Conservation (phyloP, 2,329 filamentous ascomycete genomes). For the Botrytis galanthina region DNA sequence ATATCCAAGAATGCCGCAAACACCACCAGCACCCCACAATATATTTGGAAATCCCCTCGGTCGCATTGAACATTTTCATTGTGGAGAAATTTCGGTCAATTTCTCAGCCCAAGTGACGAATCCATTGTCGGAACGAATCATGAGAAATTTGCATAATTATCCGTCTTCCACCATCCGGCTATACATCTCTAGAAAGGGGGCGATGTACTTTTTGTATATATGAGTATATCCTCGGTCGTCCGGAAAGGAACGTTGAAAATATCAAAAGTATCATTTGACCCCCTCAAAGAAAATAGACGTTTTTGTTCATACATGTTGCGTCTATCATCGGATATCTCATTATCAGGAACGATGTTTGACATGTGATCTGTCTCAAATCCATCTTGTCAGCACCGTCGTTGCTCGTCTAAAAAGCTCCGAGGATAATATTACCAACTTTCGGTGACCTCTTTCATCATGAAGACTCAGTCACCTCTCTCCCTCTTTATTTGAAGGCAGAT, state of each 20-base stretch:
- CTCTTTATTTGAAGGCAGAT: background rate
- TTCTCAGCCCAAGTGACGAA: background rate
- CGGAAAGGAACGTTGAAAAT: constrained; percentile 2
- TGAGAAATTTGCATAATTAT: background rate
- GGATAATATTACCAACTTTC: background rate
- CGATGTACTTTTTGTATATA: background rate
- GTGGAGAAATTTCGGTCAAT: background rate
- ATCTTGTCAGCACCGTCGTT: background rate
- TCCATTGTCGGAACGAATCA: background rate
- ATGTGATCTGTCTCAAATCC: background rate
- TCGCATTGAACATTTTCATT: background rate
- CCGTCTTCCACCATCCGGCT: background rate
- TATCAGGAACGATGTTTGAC: background rate
- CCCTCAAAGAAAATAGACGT: background rate
- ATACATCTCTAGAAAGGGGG: background rate
- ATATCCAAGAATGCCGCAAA: background rate
- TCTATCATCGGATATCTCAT: background rate
- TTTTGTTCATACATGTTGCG: background rate
- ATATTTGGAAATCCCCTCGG: background rate
- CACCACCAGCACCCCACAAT: background rate
- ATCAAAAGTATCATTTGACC: constrained; percentile 17
- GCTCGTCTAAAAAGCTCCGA: background rate
- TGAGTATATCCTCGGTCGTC: constrained; percentile 9
- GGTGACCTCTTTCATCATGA: background rate
- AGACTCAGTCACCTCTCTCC: background rate